These are phyloP conservation scores for Phyllosticta citrichinensis DNA, from an alignment of 2,329 filamentous ascomycete genomes.

Conservation along the genomic window DNA sequence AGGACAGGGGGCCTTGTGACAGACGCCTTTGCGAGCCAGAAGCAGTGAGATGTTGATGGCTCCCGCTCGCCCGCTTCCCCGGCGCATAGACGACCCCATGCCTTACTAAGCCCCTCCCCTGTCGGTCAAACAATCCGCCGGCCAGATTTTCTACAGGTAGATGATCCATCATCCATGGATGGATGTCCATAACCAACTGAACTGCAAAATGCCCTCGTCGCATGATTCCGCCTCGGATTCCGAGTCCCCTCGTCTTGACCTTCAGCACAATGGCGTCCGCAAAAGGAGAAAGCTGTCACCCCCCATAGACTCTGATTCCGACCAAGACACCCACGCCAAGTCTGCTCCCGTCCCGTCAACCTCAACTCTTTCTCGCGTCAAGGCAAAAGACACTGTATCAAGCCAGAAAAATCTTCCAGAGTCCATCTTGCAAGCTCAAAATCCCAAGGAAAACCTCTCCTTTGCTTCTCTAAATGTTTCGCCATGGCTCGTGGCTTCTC, in stretches of 20 bases:
- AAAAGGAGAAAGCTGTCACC: conserved; percentile 28
- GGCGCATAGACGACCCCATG: background rate
- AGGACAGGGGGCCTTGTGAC: background rate
- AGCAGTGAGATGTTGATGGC: background rate
- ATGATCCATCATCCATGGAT: too few species aligned
- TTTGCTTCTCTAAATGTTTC: conserved; percentile 65
- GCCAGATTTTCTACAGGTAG: background rate
- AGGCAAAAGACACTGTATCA: conserved; percentile 18
- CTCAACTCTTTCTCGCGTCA: conserved; percentile 25
- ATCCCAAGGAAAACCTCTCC: conserved; percentile 39
- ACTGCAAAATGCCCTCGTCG: background rate
- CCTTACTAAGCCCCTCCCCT: background rate
- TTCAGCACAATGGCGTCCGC: conserved; percentile 21
- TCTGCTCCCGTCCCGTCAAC: conserved; percentile 2
- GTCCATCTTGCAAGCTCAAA: conserved; percentile 10
- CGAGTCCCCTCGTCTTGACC: conserved; percentile 4
- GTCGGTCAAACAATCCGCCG: background rate
- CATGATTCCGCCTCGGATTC: conserved; percentile 6
- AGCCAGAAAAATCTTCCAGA: conserved; percentile 8
- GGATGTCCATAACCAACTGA: too few species aligned
- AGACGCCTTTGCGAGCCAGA: background rate
- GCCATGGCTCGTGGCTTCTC: conserved; percentile 80
- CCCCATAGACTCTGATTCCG: conserved; percentile 10
- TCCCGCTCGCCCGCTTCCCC: background rate
- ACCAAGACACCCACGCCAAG: conserved; percentile 11